Evolutionary conservation across 331 rosid species (phyloP), one percentile per base, ranked within the genome.

Genomic region (Erythrophleum ivorense): DNA sequence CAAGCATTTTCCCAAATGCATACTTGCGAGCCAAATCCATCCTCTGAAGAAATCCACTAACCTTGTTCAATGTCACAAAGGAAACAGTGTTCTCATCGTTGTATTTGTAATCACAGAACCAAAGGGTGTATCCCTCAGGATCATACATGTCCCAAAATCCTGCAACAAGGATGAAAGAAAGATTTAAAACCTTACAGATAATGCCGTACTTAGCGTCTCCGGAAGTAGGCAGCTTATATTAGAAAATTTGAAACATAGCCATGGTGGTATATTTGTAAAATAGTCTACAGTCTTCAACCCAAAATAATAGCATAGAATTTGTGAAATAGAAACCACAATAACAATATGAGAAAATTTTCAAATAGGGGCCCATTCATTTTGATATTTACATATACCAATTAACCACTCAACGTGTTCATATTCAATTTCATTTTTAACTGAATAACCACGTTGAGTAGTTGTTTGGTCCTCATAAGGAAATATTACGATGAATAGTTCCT

Each of bases 61-160:
- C 94, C 84, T 94, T 94, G 90, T 94, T 91, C 86, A 91, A 24
- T 41, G 97, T 94, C 82, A 94, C 97, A 45, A 85, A 94, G 50
- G 98, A 90, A 31, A 94, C 97, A 0, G 91, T 90, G 43, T 94
- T 94, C 87, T 91, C 98, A 29, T 91, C 90, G 3, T 94, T 87
- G 97, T 94, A 94, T 70, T 94, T 91, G 92, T 91, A 94, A 36
- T 91, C 91, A 86, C 97, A 94, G 85, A 94, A 90, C 97, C 97
- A 91, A 6, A 94, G 91, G 64, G 97, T 90, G 75, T 94, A 94
- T n/a, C 98, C 98, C 82, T 93, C 97, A 2, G 98, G 92, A 70
- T 93, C 98, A 66, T 90, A 93, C 94, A 91, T 93, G 73, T 90
- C 92, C 98, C 97, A 91, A 71, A 91, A 93, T 82, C 98, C 98